Evolutionary conservation across 2,329 filamentous ascomycete species (phyloP).

Genomic region (Neurospora sp.): DNA sequence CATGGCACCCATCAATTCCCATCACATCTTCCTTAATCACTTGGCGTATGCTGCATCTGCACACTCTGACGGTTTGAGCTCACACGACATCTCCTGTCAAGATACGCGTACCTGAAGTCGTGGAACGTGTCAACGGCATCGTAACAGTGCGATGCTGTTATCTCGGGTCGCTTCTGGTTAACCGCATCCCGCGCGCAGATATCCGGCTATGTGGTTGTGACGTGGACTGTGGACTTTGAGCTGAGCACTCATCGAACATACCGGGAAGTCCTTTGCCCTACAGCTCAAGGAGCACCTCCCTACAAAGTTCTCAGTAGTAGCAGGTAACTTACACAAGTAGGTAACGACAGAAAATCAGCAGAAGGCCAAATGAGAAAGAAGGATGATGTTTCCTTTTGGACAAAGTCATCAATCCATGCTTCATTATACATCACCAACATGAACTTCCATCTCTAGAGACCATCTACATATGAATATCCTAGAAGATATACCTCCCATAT

Average conservation of each 20-base stretch:
- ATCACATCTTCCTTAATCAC: not conserved
- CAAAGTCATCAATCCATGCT: not conserved
- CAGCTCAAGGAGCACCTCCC: not conserved
- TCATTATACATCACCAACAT: not conserved
- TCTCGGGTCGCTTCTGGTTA: not conserved
- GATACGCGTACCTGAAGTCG: not conserved
- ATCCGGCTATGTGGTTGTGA: not conserved
- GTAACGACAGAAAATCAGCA: not conserved
- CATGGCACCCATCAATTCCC: not conserved
- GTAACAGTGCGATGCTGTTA: not conserved
- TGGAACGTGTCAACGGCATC: not conserved
- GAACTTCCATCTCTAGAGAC: not conserved
- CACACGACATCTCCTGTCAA: not conserved
- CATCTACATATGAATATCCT: not conserved
- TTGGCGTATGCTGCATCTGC: not conserved
- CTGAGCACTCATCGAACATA: not conserved
- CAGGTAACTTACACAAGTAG: not conserved
- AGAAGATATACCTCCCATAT: not conserved
- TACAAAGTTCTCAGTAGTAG: not conserved
- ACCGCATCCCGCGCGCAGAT: not conserved
- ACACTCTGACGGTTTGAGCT: not conserved
- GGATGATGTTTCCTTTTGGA: not conserved
- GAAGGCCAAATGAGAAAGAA: not conserved
- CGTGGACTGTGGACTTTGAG: not conserved
- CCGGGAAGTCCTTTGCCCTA: not conserved